Base-by-base conservation (phyloP, 768 basidiomycete species). In the Suillus luteus region DNA sequence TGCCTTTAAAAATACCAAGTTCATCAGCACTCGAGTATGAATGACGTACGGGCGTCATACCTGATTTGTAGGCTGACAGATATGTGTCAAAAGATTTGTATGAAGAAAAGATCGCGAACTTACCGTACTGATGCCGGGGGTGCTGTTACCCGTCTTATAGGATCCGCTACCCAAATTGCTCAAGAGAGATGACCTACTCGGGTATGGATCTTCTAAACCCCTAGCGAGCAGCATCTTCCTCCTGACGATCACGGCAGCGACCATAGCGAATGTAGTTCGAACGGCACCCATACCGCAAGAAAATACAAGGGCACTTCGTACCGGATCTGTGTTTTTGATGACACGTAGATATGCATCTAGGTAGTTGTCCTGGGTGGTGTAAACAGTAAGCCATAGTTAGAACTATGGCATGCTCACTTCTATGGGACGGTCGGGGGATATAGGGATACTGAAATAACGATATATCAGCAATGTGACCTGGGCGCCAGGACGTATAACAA, bases 271-370 rank as follows among this genome's bases (percentile, higher is more conserved):
- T 0, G 96, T 98, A 2, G 95, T 96, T 22, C 96, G 85, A 1
- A 98, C 96, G 2, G 93, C 94, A 52, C 97, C 97, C 88, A 96
- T 95, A 38, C 97, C 96, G 73, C 96, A 98, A 57, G 92, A 95
- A 74, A 99, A 98, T 5, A 99, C 91, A 22, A 99, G 80, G 0
- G 91, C 88, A 0, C 94, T 95, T 19, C 81, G 80, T 4, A 89
- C 77, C 2, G 96, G 96, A 69, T 96, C 92, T 0, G 90, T 85
- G 44, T 83, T 76, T 66, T 87, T 86, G 64, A 99, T 90, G 40
- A 96, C 88, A 3, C 82, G 83, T 22, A 96, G 81, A 73, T 98
- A 99, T 1, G 92, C 91, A 75, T 99, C 97, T 19, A 99, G 86
- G 75, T 99, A 98, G 71, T 96, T 95, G 75, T 97, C 92, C 88